These are phyloP conservation scores for Aspergillus novofumigatus DNA, from an alignment of 2,329 filamentous ascomycete genomes.

Conservation along the genomic window DNA sequence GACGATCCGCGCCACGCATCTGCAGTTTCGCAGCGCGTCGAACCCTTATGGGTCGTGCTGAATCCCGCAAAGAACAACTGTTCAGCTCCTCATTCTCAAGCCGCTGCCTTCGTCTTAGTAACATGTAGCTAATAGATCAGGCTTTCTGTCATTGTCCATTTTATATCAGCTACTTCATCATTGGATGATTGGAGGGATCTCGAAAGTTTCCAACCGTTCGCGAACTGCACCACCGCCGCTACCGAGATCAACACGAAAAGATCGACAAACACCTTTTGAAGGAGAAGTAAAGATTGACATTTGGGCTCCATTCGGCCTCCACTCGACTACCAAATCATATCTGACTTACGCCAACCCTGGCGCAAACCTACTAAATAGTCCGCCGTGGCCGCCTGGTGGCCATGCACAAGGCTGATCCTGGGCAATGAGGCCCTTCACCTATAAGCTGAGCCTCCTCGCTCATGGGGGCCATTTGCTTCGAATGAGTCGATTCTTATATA, in stretches of 20 bases:
- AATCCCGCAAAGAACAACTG: too few relatives aligned
- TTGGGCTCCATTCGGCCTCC: not conserved
- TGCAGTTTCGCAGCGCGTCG: not conserved
- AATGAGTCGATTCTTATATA: not conserved
- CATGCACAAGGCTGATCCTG: not conserved
- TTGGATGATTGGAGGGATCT: not conserved
- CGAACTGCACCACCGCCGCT: not conserved
- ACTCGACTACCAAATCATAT: not conserved
- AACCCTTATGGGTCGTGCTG: not conserved
- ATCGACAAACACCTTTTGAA: not conserved
- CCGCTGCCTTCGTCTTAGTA: not conserved
- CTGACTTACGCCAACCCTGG: not conserved
- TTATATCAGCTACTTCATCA: not conserved
- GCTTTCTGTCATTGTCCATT: not conserved
- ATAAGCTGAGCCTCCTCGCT: not conserved
- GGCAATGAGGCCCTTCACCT: not conserved
- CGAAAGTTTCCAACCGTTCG: not conserved
- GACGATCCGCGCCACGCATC: not conserved
- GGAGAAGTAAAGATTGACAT: not conserved
- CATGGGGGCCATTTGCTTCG: not conserved
- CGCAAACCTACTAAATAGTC: not conserved
- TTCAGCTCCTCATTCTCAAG: not conserved
- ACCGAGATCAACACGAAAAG: not conserved
- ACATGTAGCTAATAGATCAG: not conserved
- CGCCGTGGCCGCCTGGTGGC: not conserved